Evolutionary conservation across 139 green algal genomes (phyloP).

Genomic region (Volvox africanus): DNA sequence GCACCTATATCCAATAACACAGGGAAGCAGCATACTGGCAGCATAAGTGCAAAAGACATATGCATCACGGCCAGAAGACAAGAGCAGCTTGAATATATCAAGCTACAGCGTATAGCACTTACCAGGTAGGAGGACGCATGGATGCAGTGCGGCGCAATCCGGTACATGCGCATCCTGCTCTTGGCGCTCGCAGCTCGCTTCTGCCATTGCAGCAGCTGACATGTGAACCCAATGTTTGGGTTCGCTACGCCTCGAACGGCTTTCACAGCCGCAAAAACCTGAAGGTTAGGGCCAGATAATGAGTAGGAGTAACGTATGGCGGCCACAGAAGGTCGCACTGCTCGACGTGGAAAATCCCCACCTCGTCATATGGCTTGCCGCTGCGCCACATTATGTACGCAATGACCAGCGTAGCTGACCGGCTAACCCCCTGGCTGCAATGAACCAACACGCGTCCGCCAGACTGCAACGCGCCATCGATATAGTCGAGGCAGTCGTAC

Average conservation of each 20-base stretch:
- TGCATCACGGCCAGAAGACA: too few species aligned
- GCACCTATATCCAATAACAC: conserved; percentile 52
- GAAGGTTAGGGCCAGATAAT: conserved; percentile 54
- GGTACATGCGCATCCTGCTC: conserved; percentile 71
- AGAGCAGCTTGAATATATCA: background rate
- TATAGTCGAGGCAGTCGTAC: conserved; percentile 97
- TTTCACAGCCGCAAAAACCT: conserved; percentile 78
- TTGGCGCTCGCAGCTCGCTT: conserved; percentile 69
- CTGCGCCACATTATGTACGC: conserved; percentile 95
- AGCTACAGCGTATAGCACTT: background rate
- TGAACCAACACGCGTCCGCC: conserved; percentile 82
- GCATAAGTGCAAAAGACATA: too few species aligned
- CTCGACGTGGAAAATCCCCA: conserved; percentile 1
- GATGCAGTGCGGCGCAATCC: conserved; percentile 80
- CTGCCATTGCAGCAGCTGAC: conserved; percentile 93
- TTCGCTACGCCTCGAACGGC: conserved; percentile 86
- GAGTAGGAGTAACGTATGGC: too few species aligned
- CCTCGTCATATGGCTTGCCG: conserved; percentile 84
- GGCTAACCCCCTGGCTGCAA: conserved; percentile 87
- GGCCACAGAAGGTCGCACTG: too few species aligned
- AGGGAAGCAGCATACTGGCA: too few species aligned
- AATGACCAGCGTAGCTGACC: conserved; percentile 89
- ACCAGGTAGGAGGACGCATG: conserved; percentile 55
- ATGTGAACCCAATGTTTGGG: conserved; percentile 92
- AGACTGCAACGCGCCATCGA: conserved; percentile 75